These are phyloP conservation scores for Botrytis paeoniae DNA, from an alignment of 2,329 filamentous ascomycete species.

Conservation along the genomic window DNA sequence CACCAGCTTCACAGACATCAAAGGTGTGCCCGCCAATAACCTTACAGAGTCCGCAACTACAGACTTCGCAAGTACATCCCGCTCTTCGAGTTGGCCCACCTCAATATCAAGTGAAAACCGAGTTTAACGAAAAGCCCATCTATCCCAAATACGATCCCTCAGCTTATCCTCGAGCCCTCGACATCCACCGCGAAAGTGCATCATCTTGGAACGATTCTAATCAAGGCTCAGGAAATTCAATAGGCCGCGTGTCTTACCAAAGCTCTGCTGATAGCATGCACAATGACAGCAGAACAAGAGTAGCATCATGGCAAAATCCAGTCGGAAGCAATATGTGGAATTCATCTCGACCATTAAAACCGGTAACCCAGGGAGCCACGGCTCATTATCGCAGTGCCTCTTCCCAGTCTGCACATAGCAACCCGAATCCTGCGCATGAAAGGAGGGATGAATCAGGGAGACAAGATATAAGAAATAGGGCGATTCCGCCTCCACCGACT, in stretches of 20 bases:
- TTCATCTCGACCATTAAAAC: conserved; percentile 3
- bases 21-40: not conserved
- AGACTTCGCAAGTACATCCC: conserved; percentile 9
- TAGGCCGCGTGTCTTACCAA: not conserved
- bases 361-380: not conserved
- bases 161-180: not conserved
- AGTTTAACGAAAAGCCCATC: not conserved
- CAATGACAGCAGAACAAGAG: not conserved
- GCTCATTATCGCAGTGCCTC: conserved; percentile 7
- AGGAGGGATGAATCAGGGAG: not conserved
- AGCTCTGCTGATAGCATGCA: not conserved
- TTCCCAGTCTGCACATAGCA: not conserved
- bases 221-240: not conserved
- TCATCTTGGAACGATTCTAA: conserved; percentile 12
- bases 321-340: not conserved
- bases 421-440: not conserved
- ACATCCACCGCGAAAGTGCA: conserved; percentile 1
- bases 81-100: not conserved
- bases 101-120: not conserved
- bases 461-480: not conserved
- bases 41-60: conserved; percentile 7
- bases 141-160: conserved; percentile 7
- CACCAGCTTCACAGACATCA: not conserved
- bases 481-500: not conserved
- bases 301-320: conserved; percentile 5